These are phyloP conservation scores for Trypanosoma cruzi DNA, from an alignment of 208 protist genomes.

Conservation along the genomic window DNA sequence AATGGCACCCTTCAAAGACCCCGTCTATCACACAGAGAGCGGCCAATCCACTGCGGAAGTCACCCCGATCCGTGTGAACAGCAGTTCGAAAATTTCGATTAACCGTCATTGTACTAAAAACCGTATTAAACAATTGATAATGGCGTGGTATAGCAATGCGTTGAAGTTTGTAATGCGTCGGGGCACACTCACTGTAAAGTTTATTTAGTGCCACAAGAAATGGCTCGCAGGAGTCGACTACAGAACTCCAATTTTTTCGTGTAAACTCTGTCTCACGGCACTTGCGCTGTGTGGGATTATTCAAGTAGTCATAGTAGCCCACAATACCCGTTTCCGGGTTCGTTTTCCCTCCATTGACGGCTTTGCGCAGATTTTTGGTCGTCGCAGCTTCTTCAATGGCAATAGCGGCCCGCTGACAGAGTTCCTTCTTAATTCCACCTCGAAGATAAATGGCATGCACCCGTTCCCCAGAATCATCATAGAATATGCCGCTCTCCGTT, in stretches of 20 bases:
- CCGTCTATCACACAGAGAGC: conserved; percentile 83
- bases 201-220: conserved; percentile 61
- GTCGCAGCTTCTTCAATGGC: conserved; percentile 74
- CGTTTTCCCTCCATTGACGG: conserved; percentile 70
- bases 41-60: conserved; percentile 85
- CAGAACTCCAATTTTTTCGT: conserved; percentile 53
- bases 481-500: conserved; percentile 50
- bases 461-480: conserved; percentile 54
- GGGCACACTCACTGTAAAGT: conserved; percentile 72
- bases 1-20: conserved; percentile 85
- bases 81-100: conserved; percentile 91
- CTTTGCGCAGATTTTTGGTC: conserved; percentile 69
- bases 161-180: conserved; percentile 79
- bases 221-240: conserved; percentile 42
- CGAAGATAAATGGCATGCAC: conserved; percentile 73
- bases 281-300: conserved; percentile 74
- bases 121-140: conserved; percentile 79
- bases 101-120: conserved; percentile 92
- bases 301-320: conserved; percentile 93
- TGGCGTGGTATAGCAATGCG: conserved; percentile 64
- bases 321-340: conserved; percentile 89
- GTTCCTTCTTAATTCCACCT: conserved; percentile 42
- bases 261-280: conserved; percentile 89
- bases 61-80: conserved; percentile 85
- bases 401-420: conserved; percentile 50